phyloP scores from a whole-genome alignment of 2,329 filamentous ascomycete species.

The Cephalotrichum gorgonifer region DNA sequence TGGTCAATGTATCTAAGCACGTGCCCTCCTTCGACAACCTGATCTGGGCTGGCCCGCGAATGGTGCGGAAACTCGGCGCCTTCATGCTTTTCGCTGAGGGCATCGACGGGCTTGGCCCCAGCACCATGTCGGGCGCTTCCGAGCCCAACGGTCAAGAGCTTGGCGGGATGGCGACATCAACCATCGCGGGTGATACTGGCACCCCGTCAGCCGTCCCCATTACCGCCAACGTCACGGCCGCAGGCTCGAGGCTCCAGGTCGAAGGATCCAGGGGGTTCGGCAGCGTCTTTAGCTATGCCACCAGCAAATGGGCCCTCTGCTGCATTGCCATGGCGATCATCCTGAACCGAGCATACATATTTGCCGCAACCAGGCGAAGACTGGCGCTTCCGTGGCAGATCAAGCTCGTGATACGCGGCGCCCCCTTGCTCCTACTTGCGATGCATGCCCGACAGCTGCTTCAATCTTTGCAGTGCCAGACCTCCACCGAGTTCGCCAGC shows the following conservation, averaged over 20 bases:
- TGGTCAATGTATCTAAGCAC: conserved; percentile 47
- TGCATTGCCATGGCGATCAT: conserved; percentile 81
- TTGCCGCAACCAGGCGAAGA: conserved; percentile 75
- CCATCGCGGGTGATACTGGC: conserved; percentile 8
- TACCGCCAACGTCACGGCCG: conserved; percentile 31
- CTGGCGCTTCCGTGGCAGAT: conserved; percentile 66
- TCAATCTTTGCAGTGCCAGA: conserved; percentile 87
- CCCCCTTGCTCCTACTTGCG: conserved; percentile 60
- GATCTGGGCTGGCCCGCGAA: conserved; percentile 57
- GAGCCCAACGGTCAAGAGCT: conserved; percentile 2
- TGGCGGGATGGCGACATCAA: conserved; percentile 23
- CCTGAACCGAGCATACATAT: conserved; percentile 86
- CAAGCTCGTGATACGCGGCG: conserved; percentile 57
- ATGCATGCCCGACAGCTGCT: conserved; percentile 61
- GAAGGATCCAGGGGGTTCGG: conserved; percentile 61
- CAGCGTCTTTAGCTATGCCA: conserved; percentile 82
- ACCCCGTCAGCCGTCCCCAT: conserved; percentile 41
- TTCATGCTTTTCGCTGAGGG: conserved; percentile 50
- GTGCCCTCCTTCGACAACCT: conserved; percentile 59
- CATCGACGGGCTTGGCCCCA: conserved; percentile 40
- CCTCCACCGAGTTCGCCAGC: conserved; percentile 59
- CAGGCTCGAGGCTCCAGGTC: not conserved
- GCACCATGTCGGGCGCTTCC: not conserved
- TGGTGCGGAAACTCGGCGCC: conserved; percentile 58
- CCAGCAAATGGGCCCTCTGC: conserved; percentile 82